Evolutionary conservation across 495 filamentous ascomycete genomes (phyloP), one percentile per base, ranked within the genome.

Genomic region (Neurospora intermedia): DNA sequence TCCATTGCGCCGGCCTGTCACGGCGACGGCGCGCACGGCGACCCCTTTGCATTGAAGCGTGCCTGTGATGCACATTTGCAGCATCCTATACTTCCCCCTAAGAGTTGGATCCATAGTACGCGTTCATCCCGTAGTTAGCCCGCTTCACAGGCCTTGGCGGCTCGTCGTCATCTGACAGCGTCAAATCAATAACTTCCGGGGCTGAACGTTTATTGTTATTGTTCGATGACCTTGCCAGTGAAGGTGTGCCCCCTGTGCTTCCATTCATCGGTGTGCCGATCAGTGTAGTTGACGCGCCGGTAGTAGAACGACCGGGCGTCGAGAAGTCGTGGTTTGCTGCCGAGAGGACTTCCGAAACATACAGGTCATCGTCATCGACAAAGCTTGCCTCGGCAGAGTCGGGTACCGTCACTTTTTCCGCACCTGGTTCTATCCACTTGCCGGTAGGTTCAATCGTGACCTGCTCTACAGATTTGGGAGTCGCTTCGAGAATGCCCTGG

Each of bases 391-490:
- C 74, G 2, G 76, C 42, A 5, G 73, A 69, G 27, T 72, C 70
- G 48, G 72, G 4, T 27, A 71, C 72, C 9, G 76, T 23, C 42
- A 77, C 76, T 62, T 77, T 76, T 71, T 82, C 74, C 3, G 72
- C 74, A 69, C 84, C 83, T 70, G 81, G 83, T 40, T 80, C 77
- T n/a, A 86, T 85, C 96, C 96, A 99, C 77, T 84, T 83, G 3
- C 94, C 96, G 75, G 93, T 85, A 2, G 96, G 94, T 75, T 99
- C 93, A 71, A 99, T 92, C 3, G 91, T 92, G 40, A 99, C 93
- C 75, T 96, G 93, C 43, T 96, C 92, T 4, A 90, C 85, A 3
- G 87, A 87, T 27, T 85, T 84, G 0, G 91, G 82, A 0, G 94
- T 97, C 16, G 84, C 85, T 39, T 86, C 82, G 7, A 99, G 85